A percentile compares a stretch with the other conserved stretches of the same genome.
Evolutionary conservation across 1,284 basidiomycete species (phyloP).

Genomic region (Heliocybe sulcata): DNA sequence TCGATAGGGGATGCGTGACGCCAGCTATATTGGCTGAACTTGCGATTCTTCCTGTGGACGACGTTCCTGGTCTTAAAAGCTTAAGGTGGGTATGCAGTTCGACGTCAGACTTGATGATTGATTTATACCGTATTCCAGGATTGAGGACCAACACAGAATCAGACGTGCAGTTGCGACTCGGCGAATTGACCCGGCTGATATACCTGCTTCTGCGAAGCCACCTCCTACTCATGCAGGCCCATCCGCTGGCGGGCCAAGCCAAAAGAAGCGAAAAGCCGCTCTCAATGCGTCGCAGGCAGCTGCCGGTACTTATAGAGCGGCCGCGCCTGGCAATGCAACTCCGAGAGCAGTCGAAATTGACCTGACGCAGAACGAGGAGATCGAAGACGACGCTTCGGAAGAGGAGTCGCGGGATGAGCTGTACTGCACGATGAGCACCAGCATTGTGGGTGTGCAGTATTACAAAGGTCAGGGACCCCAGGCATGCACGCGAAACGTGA

Average conservation of each 20-base stretch:
- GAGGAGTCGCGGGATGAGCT: constrained; percentile 55
- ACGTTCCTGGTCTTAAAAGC: constrained; percentile 39
- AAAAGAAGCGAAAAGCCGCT: constrained; percentile 29
- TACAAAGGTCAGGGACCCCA: constrained; percentile 45
- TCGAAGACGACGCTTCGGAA: constrained; percentile 31
- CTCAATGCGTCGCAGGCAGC: constrained; percentile 13
- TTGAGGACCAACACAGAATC: constrained; percentile 55
- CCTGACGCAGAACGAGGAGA: constrained; percentile 21
- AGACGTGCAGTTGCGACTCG: constrained; percentile 44
- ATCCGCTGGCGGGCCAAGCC: constrained; percentile 13
- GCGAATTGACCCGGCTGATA: constrained; percentile 46
- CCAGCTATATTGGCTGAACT: constrained; percentile 44
- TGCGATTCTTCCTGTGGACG: constrained; percentile 32
- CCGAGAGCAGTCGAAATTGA: not conserved
- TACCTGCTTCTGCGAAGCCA: constrained; percentile 23
- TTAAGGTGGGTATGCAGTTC: constrained; percentile 35
- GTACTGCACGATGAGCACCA: constrained; percentile 51
- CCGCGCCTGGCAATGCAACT: constrained; percentile 11
- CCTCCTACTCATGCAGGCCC: constrained; percentile 2
- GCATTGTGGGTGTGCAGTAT: constrained; percentile 78
- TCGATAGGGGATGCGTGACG: constrained; percentile 63
- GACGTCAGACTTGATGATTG: constrained; percentile 3
- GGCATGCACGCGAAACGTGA: not conserved
- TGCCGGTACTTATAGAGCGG: not conserved
- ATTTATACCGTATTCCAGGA: constrained; percentile 22